A percentile compares a stretch with the other conserved stretches of the same genome.
These are phyloP conservation scores for Agaricales sp. DNA, from an alignment of 1,284 basidiomycete species.

Conservation along the genomic window DNA sequence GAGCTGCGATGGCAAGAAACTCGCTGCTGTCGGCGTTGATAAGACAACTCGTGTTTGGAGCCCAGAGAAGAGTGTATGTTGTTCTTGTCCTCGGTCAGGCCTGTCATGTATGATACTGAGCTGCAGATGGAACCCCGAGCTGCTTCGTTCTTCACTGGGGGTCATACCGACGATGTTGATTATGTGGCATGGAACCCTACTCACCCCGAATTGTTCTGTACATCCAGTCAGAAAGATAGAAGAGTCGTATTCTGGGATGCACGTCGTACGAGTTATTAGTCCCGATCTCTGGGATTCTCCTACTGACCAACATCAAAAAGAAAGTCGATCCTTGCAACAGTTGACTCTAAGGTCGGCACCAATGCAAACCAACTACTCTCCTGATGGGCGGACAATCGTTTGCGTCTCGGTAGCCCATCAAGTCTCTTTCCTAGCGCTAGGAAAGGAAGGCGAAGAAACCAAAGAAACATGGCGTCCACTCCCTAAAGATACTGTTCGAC, in stretches of 20 bases:
- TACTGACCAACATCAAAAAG: slow-evolving; percentile 24
- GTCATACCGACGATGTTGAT: slow-evolving; percentile 64
- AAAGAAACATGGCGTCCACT: slow-evolving; percentile 50
- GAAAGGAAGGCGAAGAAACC: slow-evolving; percentile 39
- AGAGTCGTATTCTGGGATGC: slow-evolving; percentile 74
- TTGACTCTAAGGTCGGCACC: slow-evolving; percentile 45
- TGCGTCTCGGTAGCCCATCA: slow-evolving; percentile 48
- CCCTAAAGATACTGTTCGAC: slow-evolving; percentile 35
- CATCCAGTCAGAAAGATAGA: slow-evolving; percentile 63
- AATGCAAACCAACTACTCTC: slow-evolving; percentile 55
- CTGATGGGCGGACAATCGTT: slow-evolving; percentile 56
- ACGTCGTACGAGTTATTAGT: slow-evolving; percentile 43
- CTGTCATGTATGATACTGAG: slow-evolving; percentile 2
- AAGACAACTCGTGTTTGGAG: slow-evolving; percentile 64
- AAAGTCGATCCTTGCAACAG: slow-evolving; percentile 57
- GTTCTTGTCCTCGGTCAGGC: not conserved
- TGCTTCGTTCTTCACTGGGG: slow-evolving; percentile 52
- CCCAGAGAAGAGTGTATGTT: slow-evolving; percentile 61
- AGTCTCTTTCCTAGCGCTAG: slow-evolving; percentile 45
- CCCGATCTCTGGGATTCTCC: not conserved
- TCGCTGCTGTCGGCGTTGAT: slow-evolving; percentile 71
- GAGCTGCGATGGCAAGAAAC: slow-evolving; percentile 71
- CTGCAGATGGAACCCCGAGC: slow-evolving; percentile 57
- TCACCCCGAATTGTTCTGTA: slow-evolving; percentile 70
- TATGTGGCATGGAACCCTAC: slow-evolving; percentile 74